phyloP scores from a whole-genome alignment of 371 early-diverging fungal species.

The Chytridiales sp. region DNA sequence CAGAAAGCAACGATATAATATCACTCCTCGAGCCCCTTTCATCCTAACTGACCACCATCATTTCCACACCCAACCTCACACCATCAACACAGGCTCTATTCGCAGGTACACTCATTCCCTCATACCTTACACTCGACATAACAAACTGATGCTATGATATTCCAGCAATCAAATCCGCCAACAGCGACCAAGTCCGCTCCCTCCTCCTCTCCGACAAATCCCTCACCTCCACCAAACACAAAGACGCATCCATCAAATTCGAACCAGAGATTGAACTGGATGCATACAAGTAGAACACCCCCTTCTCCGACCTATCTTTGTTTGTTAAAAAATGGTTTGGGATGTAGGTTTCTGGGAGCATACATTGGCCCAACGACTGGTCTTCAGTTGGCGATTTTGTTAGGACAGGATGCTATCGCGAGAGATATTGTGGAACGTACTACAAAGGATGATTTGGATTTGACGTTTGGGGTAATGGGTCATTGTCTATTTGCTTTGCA shows the following conservation, averaged over 20 bases:
- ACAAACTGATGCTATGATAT: too few relatives aligned
- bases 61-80: too few relatives aligned
- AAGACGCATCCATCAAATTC: conserved; percentile 35
- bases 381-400: conserved; percentile 58
- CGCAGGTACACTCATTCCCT: too few relatives aligned
- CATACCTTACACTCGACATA: too few relatives aligned
- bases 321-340: too few relatives aligned
- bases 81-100: too few relatives aligned
- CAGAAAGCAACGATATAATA: too few relatives aligned
- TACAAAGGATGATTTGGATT: conserved; percentile 53
- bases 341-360: conserved; percentile 54
- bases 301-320: too few relatives aligned
- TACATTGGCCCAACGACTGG: conserved; percentile 51
- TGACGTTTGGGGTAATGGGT: conserved; percentile 44
- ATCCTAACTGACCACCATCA: too few relatives aligned
- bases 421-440: conserved; percentile 64
- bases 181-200: conserved; percentile 37
- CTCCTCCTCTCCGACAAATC: conserved; percentile 38
- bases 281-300: conserved; percentile 48
- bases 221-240: conserved; percentile 33
- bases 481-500: not conserved
- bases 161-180: conserved; percentile 32
- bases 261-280: conserved; percentile 46
- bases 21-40: too few relatives aligned
- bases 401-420: conserved; percentile 58